Conservation (phyloP, 73 alveolate species). For the Blepharisma stoltei region DNA sequence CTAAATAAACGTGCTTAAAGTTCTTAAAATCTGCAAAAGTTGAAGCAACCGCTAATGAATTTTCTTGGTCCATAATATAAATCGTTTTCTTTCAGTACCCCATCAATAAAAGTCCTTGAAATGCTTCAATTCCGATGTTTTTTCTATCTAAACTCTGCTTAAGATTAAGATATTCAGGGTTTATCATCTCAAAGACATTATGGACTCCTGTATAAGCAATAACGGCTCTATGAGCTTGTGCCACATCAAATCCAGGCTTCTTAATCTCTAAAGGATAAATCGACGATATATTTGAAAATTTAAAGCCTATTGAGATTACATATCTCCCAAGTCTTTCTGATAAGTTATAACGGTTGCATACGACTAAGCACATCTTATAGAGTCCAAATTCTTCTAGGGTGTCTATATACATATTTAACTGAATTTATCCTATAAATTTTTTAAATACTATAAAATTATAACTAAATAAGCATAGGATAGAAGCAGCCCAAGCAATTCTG, state of each 20-base stretch:
- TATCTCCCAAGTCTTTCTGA: conserved; percentile 77
- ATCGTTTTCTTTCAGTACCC: conserved; percentile 75
- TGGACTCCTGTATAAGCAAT: conserved; percentile 85
- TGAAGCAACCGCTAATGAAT: conserved; percentile 42
- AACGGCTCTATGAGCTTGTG: conserved; percentile 42
- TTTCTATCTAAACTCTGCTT: conserved; percentile 46
- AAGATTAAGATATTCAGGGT: conserved; percentile 63
- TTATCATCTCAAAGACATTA: conserved; percentile 65
- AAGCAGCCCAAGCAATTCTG: conserved; percentile 61
- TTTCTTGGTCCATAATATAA: conserved; percentile 45
- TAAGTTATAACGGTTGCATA: conserved; percentile 81
- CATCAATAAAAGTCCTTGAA: conserved; percentile 39
- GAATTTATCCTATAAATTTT: too few relatives aligned
- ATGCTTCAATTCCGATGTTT: conserved; percentile 37
- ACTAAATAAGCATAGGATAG: too few relatives aligned
- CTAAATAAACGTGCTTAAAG: conserved; percentile 32
- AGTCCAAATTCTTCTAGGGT: conserved; percentile 79
- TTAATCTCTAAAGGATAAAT: not conserved
- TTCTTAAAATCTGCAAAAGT: conserved; percentile 27
- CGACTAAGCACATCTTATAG: conserved; percentile 73
- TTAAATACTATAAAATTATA: too few relatives aligned
- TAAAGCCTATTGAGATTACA: conserved; percentile 60
- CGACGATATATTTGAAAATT: conserved; percentile 61
- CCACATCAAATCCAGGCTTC: not conserved
- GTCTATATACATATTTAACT: too few relatives aligned